Conservation (phyloP, 768 basidiomycete genomes). For the Mycena haematopus region DNA sequence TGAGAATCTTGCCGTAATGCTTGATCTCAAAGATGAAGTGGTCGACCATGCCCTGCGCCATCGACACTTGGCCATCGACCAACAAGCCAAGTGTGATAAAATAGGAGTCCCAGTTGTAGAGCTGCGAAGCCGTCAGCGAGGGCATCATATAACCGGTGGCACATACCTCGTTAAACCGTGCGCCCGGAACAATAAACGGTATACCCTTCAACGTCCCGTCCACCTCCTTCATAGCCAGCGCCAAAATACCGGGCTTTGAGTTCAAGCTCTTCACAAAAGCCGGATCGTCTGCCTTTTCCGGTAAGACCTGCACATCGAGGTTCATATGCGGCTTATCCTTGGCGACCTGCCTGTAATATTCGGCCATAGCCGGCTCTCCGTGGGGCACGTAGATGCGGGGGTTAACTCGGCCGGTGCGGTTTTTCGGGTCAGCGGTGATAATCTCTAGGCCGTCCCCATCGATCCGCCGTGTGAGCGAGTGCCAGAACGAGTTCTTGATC, state of each 20-base stretch:
- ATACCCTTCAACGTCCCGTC: conserved; percentile 89
- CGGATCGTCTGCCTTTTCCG: conserved; percentile 86
- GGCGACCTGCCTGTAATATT: conserved; percentile 93
- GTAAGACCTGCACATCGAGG: conserved; percentile 90
- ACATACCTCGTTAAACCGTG: conserved; percentile 89
- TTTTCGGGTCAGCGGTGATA: conserved; percentile 98
- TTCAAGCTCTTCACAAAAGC: conserved; percentile 91
- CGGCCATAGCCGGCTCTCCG: conserved; percentile 91
- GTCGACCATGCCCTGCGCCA: conserved; percentile 98
- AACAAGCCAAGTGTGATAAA: conserved; percentile 94
- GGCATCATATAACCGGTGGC: neutral
- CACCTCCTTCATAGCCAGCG: conserved; percentile 93
- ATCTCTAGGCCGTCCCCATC: conserved; percentile 97
- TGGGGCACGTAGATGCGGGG: conserved; percentile 96
- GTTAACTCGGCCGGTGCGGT: conserved; percentile 87
- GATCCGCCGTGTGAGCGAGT: conserved; percentile 93
- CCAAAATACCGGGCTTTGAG: conserved; percentile 91
- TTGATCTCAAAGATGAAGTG: conserved; percentile 99
- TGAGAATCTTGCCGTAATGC: conserved; percentile 96
- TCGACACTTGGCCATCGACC: conserved; percentile 90
- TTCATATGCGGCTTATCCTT: conserved; percentile 92
- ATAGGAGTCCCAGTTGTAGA: conserved; percentile 96
- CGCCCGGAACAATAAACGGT: conserved; percentile 97
- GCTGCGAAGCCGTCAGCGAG: conserved; percentile 46
- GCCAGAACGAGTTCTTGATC: conserved; percentile 99